phyloP scores from a whole-genome alignment of 2,329 filamentous ascomycete species.

The Colletotrichum siamense region DNA sequence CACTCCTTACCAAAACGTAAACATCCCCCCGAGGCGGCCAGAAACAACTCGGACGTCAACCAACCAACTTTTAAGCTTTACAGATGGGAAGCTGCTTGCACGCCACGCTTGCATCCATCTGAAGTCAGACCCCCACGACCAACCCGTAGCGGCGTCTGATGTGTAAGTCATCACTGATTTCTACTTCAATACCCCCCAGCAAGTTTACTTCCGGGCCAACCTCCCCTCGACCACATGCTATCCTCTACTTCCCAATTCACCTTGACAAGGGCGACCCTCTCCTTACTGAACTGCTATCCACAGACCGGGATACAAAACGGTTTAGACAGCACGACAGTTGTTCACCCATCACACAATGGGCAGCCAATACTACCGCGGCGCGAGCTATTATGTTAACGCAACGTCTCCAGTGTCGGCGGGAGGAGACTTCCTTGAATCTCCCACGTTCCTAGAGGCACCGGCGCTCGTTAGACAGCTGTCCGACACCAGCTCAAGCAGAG shows the following conservation, averaged over 20 bases:
- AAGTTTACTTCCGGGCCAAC: not conserved
- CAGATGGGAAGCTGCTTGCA: not conserved
- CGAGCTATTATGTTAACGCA: conserved; percentile 19
- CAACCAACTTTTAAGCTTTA: not conserved
- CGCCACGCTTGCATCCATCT: not conserved
- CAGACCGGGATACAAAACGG: conserved; percentile 13
- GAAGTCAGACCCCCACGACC: not conserved
- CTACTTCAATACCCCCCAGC: not conserved
- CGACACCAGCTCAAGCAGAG: conserved; percentile 16
- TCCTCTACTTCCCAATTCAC: not conserved
- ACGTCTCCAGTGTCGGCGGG: conserved; percentile 16
- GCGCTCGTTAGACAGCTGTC: conserved; percentile 15
- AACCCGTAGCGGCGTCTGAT: not conserved
- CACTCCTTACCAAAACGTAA: conserved; percentile 1
- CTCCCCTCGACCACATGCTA: not conserved
- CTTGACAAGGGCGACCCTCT: not conserved
- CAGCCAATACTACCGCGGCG: conserved; percentile 6
- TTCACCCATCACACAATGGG: conserved; percentile 7
- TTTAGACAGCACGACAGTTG: conserved; percentile 13
- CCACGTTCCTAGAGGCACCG: conserved; percentile 14
- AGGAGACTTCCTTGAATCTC: conserved; percentile 15
- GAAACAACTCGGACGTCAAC: not conserved
- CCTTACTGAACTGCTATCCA: conserved; percentile 22
- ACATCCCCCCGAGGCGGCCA: not conserved
- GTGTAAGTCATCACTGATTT: conserved; percentile 8